phyloP scores from a whole-genome alignment of 2,329 filamentous ascomycete species.

The Pseudopyrenochaeta lycopersici region DNA sequence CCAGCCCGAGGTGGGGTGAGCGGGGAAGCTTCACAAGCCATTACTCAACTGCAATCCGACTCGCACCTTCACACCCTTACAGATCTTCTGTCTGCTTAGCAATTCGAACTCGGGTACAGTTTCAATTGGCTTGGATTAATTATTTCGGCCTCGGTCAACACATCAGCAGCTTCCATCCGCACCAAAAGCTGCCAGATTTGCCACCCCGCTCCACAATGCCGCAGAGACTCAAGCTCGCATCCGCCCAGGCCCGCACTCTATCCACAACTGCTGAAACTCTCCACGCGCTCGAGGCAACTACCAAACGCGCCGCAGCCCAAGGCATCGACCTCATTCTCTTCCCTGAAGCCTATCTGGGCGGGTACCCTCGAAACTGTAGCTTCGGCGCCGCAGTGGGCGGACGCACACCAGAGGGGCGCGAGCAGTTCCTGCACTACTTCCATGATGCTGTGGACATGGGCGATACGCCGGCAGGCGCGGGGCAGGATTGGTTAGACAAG shows the following conservation, averaged over 20 bases:
- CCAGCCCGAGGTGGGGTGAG: conserved; percentile 3
- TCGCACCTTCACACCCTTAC: neutral
- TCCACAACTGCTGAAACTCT: conserved; percentile 68
- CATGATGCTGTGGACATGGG: conserved; percentile 82
- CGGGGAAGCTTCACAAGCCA: conserved; percentile 10
- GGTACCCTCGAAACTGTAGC: conserved; percentile 82
- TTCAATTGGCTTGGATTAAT: too few relatives aligned
- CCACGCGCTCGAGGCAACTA: conserved; percentile 69
- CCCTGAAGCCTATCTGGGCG: conserved; percentile 90
- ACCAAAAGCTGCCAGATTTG: neutral
- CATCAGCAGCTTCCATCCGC: neutral
- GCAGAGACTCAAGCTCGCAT: conserved; percentile 58
- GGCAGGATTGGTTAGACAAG: conserved; percentile 74
- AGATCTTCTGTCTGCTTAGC: neutral
- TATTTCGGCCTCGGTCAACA: neutral
- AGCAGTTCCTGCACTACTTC: conserved; percentile 86
- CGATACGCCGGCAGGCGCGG: conserved; percentile 76
- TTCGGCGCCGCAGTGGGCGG: conserved; percentile 81
- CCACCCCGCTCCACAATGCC: conserved; percentile 43
- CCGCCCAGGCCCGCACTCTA: conserved; percentile 59
- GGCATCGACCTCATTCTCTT: conserved; percentile 79
- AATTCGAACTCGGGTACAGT: neutral
- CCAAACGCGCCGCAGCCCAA: conserved; percentile 68
- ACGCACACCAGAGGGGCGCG: conserved; percentile 73
- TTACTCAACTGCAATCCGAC: neutral